Percentiles rank a stretch among this genome's conserved stretches.
Conservation (phyloP, 1,139 yeast species). For the Kodamaea arcana region DNA sequence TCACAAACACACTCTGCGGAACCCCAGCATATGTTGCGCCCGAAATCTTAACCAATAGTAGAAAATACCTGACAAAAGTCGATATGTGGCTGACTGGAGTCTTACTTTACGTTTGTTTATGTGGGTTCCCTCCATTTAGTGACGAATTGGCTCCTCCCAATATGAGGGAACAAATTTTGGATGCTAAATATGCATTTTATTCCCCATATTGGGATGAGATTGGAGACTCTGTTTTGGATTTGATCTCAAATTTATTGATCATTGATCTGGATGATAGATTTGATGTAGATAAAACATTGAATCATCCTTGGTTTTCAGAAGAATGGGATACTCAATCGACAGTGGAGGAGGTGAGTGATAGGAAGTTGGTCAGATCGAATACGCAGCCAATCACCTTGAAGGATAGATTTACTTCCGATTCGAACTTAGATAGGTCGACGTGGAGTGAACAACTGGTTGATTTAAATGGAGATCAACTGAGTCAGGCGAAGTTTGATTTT, state of each 20-base stretch:
- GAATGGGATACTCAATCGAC: conserved; percentile 5
- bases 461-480: too few relatives aligned
- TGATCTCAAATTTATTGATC: conserved; percentile 57
- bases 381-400: conserved; percentile 34
- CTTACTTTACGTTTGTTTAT: conserved; percentile 66
- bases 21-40: conserved; percentile 59
- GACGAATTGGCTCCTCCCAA: conserved; percentile 77
- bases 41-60: conserved; percentile 53
- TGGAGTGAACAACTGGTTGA: too few relatives aligned
- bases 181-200: conserved; percentile 67
- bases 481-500: too few relatives aligned
- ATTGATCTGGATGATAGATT: conserved; percentile 54
- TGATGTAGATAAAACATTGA: conserved; percentile 46
- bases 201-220: conserved; percentile 79
- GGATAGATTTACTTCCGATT: conserved; percentile 29
- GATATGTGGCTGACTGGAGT: conserved; percentile 84
- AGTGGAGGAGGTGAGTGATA: background rate
- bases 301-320: conserved; percentile 56
- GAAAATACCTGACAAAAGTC: conserved; percentile 65
- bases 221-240: conserved; percentile 58
- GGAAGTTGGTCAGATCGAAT: conserved; percentile 16
- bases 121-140: conserved; percentile 84
- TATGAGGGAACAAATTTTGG: conserved; percentile 68
- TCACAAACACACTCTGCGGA: conserved; percentile 26
- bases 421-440: conserved; percentile 15